Base-by-base conservation (phyloP, 2,329 filamentous ascomycete genomes). In the Leptosphaerulina australis region DNA sequence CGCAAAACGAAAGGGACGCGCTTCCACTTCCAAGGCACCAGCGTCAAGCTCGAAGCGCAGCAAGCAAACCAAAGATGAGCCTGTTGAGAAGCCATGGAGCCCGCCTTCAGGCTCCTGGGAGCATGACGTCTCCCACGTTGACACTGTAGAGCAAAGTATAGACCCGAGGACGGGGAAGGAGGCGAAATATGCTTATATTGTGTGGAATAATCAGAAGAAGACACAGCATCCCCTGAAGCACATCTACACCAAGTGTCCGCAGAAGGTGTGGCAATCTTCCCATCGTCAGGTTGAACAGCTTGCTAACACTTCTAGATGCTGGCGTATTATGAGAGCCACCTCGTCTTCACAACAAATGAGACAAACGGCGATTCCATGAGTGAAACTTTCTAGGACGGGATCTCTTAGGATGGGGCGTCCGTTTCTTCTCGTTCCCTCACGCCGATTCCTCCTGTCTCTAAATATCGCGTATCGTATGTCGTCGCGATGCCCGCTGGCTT, bases 81-180 rank as follows among this genome's bases (percentile, higher is more conserved):
- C 33, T 3, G 76, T 60, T 77, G 76, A 38, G 70, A 77, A 39
- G 79, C 69, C 66, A 1, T 91, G 87, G 82, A 82, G 81, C 48
- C 86, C 87, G 2, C 90, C 90, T 0, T 78, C 81, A 2, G 89
- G 89, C 6, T 86, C 81, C 24, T 94, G 90, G 90, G 90, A 94
- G 59, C 83, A 90, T 9, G 79, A 88, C 2, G 83, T 93, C 18
- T 79, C 82, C 15, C 77, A 78, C 1, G 85, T 94, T 24, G 88
- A 91, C 58, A 88, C 87, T 0, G 87, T 88, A 49, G 83, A 90
- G 61, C 85, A 90, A 59, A 80, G 82, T 39, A 36, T 49, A 1
- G 59, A 74, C 28, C 60, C 62, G 15, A 67, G 64, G 44, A 71
- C 67, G 9, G 69, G 66, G 56, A 76, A 81, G 20, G 77, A 75